Base-by-base conservation (phyloP, 1,284 basidiomycete genomes). In the Rhodotorula mucilaginosa region DNA sequence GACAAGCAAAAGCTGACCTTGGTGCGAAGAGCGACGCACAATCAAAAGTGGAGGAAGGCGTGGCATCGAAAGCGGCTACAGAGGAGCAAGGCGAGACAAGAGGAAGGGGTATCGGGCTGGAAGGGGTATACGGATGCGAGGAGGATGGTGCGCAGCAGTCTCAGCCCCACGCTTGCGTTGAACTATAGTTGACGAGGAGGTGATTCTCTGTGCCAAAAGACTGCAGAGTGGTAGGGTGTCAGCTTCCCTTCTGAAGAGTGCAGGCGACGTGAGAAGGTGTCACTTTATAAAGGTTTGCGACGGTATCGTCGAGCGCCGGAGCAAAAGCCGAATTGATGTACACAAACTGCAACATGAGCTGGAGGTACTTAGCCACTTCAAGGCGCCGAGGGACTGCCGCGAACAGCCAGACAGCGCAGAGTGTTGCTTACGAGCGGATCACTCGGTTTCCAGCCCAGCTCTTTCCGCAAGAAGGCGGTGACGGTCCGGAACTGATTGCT, bases 291-390 rank as follows among this genome's bases (percentile, higher is more conserved):
- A 93, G 83, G 80, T 95, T 97, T 0, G 91, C 89, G 5, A 96
- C 92, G 0, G 90, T 92, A 79, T 96, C 93, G 80, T 97, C 93
- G 0, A 92, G 93, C 1, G 93, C 91, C 58, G 93, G 93, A 4
- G 91, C 91, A 81, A 98, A 98, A 0, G 96, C 92, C n/a, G 94
- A 86, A 79, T 98, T 98, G 84, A 99, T 97, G 81, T 98, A 99
- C 8, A 94, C 92, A 82, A 97, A 97, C 95, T 97, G 78, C 4
- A 15, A 23, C 10, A 16, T 5, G 54, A 7, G n/a, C 49, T 31
- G 0, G 21, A 16, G 12, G 21, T 2, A 12, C 0, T 5, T 16
- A 26, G 26, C 51, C 18, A 31, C 7, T 21, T 48, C 26, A 0
- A 13, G 15, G 34, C 52, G 21, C 23, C 29, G 12, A 46, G 39